Evolutionary conservation across 441 rosid species (phyloP).

Genomic region (Populus trichocarpa): DNA sequence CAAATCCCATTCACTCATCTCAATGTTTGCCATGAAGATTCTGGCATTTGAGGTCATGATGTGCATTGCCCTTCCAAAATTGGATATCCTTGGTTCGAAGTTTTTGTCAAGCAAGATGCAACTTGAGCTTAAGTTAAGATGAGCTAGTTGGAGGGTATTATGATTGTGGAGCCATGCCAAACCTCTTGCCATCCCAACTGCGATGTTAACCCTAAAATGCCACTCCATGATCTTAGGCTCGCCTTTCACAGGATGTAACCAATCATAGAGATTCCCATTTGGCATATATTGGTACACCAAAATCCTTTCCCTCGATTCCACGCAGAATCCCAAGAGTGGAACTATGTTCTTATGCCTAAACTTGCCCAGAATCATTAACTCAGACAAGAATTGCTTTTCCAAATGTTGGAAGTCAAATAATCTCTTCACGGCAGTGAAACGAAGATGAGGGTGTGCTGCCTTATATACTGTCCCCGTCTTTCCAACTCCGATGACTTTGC

Average conservation of each 20-base stretch:
- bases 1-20: background rate
- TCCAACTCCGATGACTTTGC: background rate
- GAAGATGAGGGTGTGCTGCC: constrained; percentile 6
- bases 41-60: background rate
- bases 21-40: background rate
- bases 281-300: constrained; percentile 24
- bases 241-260: background rate
- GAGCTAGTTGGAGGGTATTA: constrained; percentile 4
- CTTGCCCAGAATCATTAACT: constrained; percentile 10
- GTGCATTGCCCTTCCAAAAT: constrained; percentile 12
- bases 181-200: constrained; percentile 19
- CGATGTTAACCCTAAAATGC: constrained; percentile 21
- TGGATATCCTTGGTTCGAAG: constrained; percentile 21
- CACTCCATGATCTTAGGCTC: constrained; percentile 3
- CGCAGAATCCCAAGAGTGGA: constrained; percentile 25
- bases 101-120: constrained; percentile 17
- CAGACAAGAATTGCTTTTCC: constrained; percentile 14
- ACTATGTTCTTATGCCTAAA: constrained; percentile 20
- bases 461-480: constrained; percentile 14
- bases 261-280: constrained; percentile 17
- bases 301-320: constrained; percentile 11
- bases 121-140: constrained; percentile 20
- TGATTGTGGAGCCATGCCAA: constrained; percentile 27
- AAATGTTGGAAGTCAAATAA: constrained; percentile 6
- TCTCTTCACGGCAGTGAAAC: constrained; percentile 18